These are phyloP conservation scores for Mycena olivaceomarginata DNA, from an alignment of 768 basidiomycete genomes.

Conservation along the genomic window DNA sequence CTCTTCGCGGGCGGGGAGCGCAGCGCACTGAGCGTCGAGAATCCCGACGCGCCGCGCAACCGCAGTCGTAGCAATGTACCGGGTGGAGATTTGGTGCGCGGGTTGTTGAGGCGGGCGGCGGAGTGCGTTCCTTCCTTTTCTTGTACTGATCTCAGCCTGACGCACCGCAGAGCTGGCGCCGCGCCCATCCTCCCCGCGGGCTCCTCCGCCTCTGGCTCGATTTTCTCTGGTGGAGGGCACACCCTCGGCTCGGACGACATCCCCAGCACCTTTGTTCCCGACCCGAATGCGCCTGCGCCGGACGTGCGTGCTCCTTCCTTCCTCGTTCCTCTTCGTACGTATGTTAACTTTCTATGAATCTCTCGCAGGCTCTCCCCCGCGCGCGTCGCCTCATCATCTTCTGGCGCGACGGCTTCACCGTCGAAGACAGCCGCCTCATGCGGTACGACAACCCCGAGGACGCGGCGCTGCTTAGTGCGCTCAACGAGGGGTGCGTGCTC, in stretches of 20 bases:
- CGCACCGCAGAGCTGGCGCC: constrained; percentile 58
- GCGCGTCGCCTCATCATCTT: constrained; percentile 88
- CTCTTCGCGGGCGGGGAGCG: constrained; percentile 97
- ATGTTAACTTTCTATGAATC: neutral
- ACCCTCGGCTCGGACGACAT: constrained; percentile 93
- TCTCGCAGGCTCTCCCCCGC: constrained; percentile 77
- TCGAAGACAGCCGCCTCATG: constrained; percentile 92
- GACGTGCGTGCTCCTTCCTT: neutral
- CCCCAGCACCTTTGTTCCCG: constrained; percentile 84
- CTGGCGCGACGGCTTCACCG: constrained; percentile 95
- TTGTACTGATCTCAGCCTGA: constrained; percentile 2
- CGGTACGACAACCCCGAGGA: constrained; percentile 84
- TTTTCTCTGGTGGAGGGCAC: constrained; percentile 86
- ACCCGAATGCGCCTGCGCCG: constrained; percentile 70
- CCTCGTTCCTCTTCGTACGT: neutral
- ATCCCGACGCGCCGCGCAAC: constrained; percentile 73
- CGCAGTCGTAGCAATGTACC: constrained; percentile 56
- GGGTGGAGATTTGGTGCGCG: constrained; percentile 78
- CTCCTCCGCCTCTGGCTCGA: constrained; percentile 24
- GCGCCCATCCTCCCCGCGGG: constrained; percentile 44
- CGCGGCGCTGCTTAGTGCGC: constrained; percentile 66
- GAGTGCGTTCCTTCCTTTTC: constrained; percentile 70
- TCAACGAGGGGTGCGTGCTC: constrained; percentile 72
- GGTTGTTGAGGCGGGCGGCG: constrained; percentile 87
- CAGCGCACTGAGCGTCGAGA: constrained; percentile 93